Evolutionary conservation across 768 basidiomycete species (phyloP).

Genomic region (Leccinum arenicola): DNA sequence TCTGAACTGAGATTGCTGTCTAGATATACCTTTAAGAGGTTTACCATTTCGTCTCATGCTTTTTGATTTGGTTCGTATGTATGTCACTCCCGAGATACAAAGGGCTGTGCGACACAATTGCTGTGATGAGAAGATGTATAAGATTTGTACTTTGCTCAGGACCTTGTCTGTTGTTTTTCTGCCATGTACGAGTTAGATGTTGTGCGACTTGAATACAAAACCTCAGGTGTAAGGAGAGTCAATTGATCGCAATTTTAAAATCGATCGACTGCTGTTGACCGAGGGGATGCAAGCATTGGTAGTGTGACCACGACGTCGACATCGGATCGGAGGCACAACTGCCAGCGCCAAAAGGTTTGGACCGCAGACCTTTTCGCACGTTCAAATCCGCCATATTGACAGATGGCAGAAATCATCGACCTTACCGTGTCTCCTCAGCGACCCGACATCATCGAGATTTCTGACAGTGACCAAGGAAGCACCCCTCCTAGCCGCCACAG

Average conservation of each 20-base stretch:
- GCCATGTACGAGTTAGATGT: constrained; percentile 1
- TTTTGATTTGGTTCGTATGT: constrained; percentile 33
- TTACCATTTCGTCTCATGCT: constrained; percentile 58
- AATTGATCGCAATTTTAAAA: no score
- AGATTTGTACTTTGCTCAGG: constrained; percentile 6
- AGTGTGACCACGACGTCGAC: no score
- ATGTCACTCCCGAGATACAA: background rate
- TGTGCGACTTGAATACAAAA: background rate
- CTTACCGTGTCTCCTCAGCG: constrained; percentile 30
- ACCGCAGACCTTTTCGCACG: background rate
- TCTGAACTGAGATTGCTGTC: constrained; percentile 1
- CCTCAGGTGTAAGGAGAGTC: no score
- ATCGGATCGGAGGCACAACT: background rate
- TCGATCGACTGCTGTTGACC: no score
- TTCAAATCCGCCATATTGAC: background rate
- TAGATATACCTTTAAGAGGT: constrained; percentile 81
- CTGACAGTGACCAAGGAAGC: constrained; percentile 22
- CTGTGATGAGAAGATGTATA: background rate
- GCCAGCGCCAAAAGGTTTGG: background rate
- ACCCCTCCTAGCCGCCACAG: constrained; percentile 3
- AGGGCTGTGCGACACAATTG: background rate
- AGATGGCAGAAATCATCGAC: constrained; percentile 34
- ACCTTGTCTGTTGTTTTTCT: background rate
- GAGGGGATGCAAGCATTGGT: no score
- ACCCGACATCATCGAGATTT: constrained; percentile 30